phyloP scores from a whole-genome alignment of 78 protist species.

The Pigoraptor vietnamica region DNA sequence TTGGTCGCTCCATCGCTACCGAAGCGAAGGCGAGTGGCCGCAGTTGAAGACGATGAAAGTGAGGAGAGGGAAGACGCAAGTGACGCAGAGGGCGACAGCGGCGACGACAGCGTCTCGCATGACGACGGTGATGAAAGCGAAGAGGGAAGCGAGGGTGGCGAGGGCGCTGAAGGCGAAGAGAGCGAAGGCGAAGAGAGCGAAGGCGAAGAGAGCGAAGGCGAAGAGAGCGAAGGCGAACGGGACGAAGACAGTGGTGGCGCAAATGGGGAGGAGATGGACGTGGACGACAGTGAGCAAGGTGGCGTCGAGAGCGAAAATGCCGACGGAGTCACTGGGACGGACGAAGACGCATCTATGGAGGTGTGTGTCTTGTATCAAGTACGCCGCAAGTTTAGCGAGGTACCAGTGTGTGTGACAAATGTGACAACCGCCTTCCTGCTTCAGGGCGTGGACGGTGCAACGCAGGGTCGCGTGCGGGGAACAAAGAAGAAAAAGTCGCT shows the following conservation, averaged over 20 bases:
- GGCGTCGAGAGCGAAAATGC: neutral
- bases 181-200: neutral
- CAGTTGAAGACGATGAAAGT: too few relatives aligned
- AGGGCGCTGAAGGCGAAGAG: neutral
- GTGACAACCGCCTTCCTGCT: neutral
- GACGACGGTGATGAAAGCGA: neutral
- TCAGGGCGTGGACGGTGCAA: neutral
- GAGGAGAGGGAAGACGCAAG: too few relatives aligned
- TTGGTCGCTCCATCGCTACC: too few relatives aligned
- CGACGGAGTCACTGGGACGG: neutral
- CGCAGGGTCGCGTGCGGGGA: neutral
- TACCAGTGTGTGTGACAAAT: too few relatives aligned
- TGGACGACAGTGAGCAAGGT: neutral
- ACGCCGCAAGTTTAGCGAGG: too few relatives aligned
- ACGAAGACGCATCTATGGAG: too few relatives aligned
- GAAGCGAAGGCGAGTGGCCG: too few relatives aligned
- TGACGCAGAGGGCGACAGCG: too few relatives aligned
- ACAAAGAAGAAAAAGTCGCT: neutral
- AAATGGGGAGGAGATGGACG: neutral
- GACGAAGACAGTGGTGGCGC: neutral
- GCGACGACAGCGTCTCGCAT: neutral
- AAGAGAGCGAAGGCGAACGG: neutral
- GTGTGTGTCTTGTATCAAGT: too few relatives aligned
- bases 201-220: neutral
- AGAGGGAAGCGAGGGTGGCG: neutral